Evolutionary conservation across 805 yeast genomes (phyloP), one percentile per base, ranked within the genome.

Genomic region (Saccharomycopsis fibuligera): DNA sequence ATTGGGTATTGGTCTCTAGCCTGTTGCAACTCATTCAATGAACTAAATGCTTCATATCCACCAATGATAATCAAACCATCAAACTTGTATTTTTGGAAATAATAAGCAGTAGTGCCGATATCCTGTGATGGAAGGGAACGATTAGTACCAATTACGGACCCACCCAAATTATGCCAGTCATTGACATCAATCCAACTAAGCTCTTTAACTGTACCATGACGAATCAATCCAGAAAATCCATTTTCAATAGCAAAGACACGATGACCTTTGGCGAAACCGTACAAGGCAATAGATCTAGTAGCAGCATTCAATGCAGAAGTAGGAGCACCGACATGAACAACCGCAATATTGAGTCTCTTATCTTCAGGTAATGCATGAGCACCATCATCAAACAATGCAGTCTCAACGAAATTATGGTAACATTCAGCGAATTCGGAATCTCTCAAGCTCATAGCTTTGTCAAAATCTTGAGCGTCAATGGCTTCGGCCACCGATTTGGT

Each of bases 101-200:
- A 86, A 69, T 80, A 91, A 2, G 99, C 96, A 58, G 90, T 81
- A 63, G 88, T 78, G 45, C 99, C 99, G 58, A 87, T 67, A 65
- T 91, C 97, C 25, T 72, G 65, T 29, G 74, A 70, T 19, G 99
- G 99, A 29, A 88, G 73, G 38, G 82, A 72, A 61, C 99, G 78
- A 73, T 93, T 93, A 30, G 99, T 93, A 59, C 99, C 99, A 54
- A 93, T 83, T 63, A 90, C 97, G 27, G 96, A 87, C 25, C 99
- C 99, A 60, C 99, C 99, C 51, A 77, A 60, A 52, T 83, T 79
- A 63, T 80, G 82, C 96, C 96, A 90, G 52, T 80, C 83, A 64
- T 86, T 95, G 50, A 89, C 86, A 59, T 86, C 90, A 52, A 82
- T 68, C 97, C 97, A 93, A 25, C 73, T 69, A 41, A 93, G 66